phyloP scores from a whole-genome alignment of 2,329 filamentous ascomycete species.

The Exophiala sideris region DNA sequence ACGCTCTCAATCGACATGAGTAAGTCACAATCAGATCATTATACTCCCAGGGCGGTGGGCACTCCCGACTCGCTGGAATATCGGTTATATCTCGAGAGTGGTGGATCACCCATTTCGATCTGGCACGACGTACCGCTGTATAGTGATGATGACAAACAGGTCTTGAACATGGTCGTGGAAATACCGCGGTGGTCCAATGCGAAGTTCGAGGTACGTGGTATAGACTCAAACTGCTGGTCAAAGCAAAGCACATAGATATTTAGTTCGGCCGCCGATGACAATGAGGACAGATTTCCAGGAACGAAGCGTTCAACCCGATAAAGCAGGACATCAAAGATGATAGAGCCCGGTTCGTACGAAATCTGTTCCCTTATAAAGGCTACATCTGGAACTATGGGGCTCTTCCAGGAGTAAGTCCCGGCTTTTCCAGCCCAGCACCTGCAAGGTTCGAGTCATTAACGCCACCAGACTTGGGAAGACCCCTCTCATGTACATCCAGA shows the following conservation, averaged over 20 bases:
- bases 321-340: slow-evolving; percentile 99
- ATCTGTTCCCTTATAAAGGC: slow-evolving; percentile 99
- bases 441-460: slow-evolving; percentile 1
- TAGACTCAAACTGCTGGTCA: background rate
- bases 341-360: slow-evolving; percentile 97
- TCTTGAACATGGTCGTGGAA: slow-evolving; percentile 99
- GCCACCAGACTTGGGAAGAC: slow-evolving; percentile 90
- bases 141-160: slow-evolving; percentile 89
- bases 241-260: slow-evolving; percentile 1
- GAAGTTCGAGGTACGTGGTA: slow-evolving; percentile 83
- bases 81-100: slow-evolving; percentile 66
- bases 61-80: background rate
- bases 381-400: slow-evolving; percentile 99
- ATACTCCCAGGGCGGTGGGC: background rate
- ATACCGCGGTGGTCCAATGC: slow-evolving; percentile 99
- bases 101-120: slow-evolving; percentile 86
- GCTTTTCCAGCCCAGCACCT: background rate
- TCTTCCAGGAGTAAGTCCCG: slow-evolving; percentile 79
- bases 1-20: background rate
- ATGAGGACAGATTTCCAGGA: slow-evolving; percentile 83
- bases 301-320: slow-evolving; percentile 95
- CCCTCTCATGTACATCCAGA: slow-evolving; percentile 92
- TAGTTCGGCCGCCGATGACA: background rate
- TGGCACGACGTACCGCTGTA: slow-evolving; percentile 99
- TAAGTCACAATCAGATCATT: background rate